These are phyloP conservation scores for Paramecium tetraurelia DNA, from an alignment of 73 alveolate genomes.

Conservation along the genomic window DNA sequence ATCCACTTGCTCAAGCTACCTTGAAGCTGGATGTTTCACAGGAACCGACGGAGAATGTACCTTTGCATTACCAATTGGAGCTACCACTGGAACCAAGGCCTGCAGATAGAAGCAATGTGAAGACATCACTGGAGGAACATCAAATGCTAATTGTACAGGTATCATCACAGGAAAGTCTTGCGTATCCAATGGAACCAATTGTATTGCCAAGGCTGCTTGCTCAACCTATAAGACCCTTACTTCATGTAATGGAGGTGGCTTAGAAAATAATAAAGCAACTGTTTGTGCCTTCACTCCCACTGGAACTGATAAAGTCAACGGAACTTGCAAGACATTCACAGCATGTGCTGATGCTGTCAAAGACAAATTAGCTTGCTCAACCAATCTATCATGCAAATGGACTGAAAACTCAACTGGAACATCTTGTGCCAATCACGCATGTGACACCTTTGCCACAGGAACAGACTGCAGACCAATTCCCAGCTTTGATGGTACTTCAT, in stretches of 20 bases:
- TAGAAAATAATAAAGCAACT: background rate
- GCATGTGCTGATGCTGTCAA: background rate
- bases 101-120: slow-evolving; percentile 7
- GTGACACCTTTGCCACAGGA: background rate
- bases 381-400: background rate
- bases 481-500: background rate
- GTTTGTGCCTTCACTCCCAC: slow-evolving; percentile 28
- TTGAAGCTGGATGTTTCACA: background rate
- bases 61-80: background rate
- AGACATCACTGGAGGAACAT: background rate
- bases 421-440: background rate
- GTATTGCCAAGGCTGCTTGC: background rate
- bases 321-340: background rate
- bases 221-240: background rate
- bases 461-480: background rate
- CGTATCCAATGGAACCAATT: background rate
- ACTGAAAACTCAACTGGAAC: background rate
- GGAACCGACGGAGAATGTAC: slow-evolving; percentile 38
- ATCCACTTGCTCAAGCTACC: background rate
- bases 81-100: background rate
- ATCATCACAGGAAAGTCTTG: background rate
- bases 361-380: background rate
- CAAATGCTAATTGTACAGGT: background rate
- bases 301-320: background rate
- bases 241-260: slow-evolving; percentile 29